These are phyloP conservation scores for Effrenium voratum DNA, from an alignment of 73 alveolate genomes.

Conservation along the genomic window DNA sequence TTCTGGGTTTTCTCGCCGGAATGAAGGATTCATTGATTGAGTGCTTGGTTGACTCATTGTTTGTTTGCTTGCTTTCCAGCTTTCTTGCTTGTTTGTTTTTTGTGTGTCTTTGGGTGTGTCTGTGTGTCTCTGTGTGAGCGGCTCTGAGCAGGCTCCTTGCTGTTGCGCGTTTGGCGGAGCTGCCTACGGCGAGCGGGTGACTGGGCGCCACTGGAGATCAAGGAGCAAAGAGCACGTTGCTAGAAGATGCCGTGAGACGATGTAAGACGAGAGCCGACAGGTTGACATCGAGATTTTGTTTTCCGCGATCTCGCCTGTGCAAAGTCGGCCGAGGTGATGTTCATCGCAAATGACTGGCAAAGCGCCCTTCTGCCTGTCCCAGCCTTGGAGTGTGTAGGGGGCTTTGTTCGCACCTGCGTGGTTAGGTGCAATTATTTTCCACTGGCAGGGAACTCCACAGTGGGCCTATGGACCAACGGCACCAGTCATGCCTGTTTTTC, in stretches of 20 bases:
- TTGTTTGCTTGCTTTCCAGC: too few relatives aligned
- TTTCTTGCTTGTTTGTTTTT: too few relatives aligned
- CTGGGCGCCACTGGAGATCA: too few relatives aligned
- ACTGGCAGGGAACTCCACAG: neutral
- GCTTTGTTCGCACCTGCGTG: neutral
- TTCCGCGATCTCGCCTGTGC: too few relatives aligned
- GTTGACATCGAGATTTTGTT: neutral
- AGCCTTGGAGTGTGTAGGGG: neutral
- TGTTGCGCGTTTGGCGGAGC: constrained; percentile 77
- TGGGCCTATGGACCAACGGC: neutral
- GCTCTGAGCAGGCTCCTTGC: constrained; percentile 51
- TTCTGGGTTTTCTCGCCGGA: too few relatives aligned
- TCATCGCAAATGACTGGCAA: constrained; percentile 89
- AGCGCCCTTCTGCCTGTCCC: constrained; percentile 87
- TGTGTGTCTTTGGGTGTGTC: too few relatives aligned
- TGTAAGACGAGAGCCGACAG: too few relatives aligned
- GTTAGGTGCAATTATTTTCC: neutral
- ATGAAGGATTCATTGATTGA: too few relatives aligned
- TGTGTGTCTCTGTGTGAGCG: neutral
- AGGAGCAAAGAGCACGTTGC: too few relatives aligned
- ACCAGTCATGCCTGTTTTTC: neutral
- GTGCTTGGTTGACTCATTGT: too few relatives aligned
- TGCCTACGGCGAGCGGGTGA: constrained; percentile 52
- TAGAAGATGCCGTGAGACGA: too few relatives aligned
- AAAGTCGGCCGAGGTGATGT: constrained; percentile 63